phyloP scores from a whole-genome alignment of 208 protist genomes.

The Trypanosoma cruzi region DNA sequence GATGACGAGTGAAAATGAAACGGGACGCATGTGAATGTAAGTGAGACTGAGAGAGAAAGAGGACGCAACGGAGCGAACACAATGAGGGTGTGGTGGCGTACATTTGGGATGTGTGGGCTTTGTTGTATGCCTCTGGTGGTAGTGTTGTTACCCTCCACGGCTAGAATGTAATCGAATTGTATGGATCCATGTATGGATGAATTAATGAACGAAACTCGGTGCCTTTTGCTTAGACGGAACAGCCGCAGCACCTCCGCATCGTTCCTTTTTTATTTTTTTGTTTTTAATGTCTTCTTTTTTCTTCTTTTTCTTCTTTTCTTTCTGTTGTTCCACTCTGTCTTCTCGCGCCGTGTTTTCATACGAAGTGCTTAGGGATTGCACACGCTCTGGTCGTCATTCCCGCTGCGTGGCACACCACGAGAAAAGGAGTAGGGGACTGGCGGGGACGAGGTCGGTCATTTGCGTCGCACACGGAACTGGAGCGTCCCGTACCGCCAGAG shows the following conservation, averaged over 20 bases:
- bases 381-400: not conserved
- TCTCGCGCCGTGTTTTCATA: not conserved
- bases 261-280: slow-evolving; percentile 6
- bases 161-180: not conserved
- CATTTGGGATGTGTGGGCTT: not conserved
- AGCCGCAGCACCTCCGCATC: not conserved
- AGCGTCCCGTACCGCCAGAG: not conserved
- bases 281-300: not conserved
- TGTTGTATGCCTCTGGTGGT: no score
- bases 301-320: not conserved
- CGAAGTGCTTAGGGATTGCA: not conserved
- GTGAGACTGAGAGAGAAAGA: slow-evolving; percentile 4
- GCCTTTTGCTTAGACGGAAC: not conserved
- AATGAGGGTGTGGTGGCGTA: no score
- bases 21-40: not conserved
- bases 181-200: not conserved
- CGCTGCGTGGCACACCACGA: not conserved
- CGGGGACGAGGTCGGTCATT: not conserved
- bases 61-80: not conserved
- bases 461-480: not conserved
- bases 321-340: not conserved
- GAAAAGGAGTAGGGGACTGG: not conserved
- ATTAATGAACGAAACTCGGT: not conserved
- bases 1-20: slow-evolving; percentile 10
- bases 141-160: not conserved